Evolutionary conservation across 2,329 filamentous ascomycete genomes (phyloP).

Genomic region (Neocatenulostroma microsporum): DNA sequence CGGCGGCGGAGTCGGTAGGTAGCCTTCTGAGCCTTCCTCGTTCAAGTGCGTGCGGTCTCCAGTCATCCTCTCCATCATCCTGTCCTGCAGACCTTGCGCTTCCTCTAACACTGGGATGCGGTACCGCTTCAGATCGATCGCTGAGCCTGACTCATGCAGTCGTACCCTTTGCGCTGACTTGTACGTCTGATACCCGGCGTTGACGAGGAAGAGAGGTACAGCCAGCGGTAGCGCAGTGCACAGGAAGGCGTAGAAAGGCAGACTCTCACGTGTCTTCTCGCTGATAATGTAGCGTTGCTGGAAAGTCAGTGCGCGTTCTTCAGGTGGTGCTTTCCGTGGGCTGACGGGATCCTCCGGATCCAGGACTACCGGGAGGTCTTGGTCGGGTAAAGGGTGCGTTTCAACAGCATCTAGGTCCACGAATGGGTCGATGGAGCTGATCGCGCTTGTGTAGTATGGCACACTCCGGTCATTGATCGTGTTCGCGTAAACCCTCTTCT

Average conservation of each 20-base stretch:
- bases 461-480: slow-evolving; percentile 78
- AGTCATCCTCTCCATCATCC: slow-evolving; percentile 66
- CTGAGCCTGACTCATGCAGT: slow-evolving; percentile 58
- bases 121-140: slow-evolving; percentile 64
- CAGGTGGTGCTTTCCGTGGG: slow-evolving; percentile 28
- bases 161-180: slow-evolving; percentile 67
- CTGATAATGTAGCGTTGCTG: slow-evolving; percentile 30
- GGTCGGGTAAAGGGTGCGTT: slow-evolving; percentile 66
- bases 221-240: slow-evolving; percentile 67
- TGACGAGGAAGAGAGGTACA: slow-evolving; percentile 62
- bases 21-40: slow-evolving; percentile 50
- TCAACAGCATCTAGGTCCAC: slow-evolving; percentile 58
- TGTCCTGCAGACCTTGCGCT: slow-evolving; percentile 67
- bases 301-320: slow-evolving; percentile 16
- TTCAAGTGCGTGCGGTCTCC: slow-evolving; percentile 44
- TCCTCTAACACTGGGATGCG: slow-evolving; percentile 68
- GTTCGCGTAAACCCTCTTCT: slow-evolving; percentile 75
- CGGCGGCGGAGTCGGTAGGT: slow-evolving; percentile 48
- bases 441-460: slow-evolving; percentile 73
- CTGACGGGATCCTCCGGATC: slow-evolving; percentile 57
- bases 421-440: slow-evolving; percentile 72
- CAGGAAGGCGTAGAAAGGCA: slow-evolving; percentile 60
- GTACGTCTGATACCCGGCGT: slow-evolving; percentile 67
- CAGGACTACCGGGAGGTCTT: slow-evolving; percentile 59
- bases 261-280: slow-evolving; percentile 46